phyloP scores from a whole-genome alignment of 2,329 filamentous ascomycete genomes.

The Fusarium aywerte region DNA sequence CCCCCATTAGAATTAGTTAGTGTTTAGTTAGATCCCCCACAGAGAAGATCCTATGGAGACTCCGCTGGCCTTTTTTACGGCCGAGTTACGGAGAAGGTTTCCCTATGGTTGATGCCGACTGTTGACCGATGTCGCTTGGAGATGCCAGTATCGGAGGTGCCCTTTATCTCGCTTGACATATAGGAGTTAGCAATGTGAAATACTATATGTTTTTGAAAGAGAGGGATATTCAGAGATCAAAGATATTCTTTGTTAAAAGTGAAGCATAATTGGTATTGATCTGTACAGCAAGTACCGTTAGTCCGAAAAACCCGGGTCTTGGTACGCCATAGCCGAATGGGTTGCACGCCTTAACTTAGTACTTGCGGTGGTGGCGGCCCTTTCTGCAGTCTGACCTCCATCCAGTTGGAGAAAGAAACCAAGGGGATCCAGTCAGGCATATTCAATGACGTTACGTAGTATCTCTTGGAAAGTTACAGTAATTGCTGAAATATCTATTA shows the following conservation, averaged over 20 bases:
- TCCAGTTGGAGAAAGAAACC: constrained; percentile 7
- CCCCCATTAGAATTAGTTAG: constrained; percentile 7
- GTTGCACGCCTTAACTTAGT: neutral
- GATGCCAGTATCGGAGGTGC: constrained; percentile 21
- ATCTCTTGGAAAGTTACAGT: constrained; percentile 19
- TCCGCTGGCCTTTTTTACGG: constrained; percentile 30
- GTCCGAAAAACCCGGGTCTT: constrained; percentile 2
- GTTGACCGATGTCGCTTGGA: constrained; percentile 35
- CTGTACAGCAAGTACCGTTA: neutral
- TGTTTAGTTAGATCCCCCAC: constrained; percentile 26
- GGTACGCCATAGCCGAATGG: constrained; percentile 32
- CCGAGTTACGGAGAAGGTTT: constrained; percentile 28
- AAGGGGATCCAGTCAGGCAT: neutral
- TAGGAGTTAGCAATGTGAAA: neutral
- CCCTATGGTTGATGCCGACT: constrained; percentile 5
- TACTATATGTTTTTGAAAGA: neutral
- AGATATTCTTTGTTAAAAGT: neutral
- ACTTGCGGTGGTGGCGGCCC: constrained; percentile 10
- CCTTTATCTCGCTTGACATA: constrained; percentile 7
- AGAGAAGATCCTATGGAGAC: constrained; percentile 16
- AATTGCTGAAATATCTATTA: neutral
- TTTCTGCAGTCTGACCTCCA: constrained; percentile 14
- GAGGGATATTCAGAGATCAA: neutral
- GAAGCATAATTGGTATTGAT: neutral
- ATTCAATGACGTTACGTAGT: neutral